These are phyloP conservation scores for Colletotrichum endophyticum DNA, from an alignment of 2,329 filamentous ascomycete genomes.

Conservation along the genomic window DNA sequence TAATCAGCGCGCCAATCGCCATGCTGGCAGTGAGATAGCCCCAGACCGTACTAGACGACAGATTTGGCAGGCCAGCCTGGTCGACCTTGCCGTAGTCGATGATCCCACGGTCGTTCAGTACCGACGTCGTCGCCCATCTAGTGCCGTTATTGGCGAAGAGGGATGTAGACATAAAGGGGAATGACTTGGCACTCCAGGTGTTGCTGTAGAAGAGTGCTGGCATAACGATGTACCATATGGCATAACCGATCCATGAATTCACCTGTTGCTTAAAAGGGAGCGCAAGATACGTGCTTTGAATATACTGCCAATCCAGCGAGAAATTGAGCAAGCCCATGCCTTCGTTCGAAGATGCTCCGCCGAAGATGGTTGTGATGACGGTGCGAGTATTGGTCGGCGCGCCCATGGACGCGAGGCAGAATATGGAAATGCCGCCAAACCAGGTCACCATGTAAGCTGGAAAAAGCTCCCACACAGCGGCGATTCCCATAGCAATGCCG, in stretches of 20 bases:
- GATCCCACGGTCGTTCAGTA: conserved; percentile 26
- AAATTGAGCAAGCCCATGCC: conserved; percentile 44
- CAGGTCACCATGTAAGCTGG: conserved; percentile 51
- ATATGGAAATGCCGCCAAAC: conserved; percentile 43
- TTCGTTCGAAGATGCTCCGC: conserved; percentile 43
- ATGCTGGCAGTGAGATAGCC: conserved; percentile 34
- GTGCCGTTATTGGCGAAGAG: conserved; percentile 32
- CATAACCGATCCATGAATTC: conserved; percentile 41
- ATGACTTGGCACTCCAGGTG: conserved; percentile 36
- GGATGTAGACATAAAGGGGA: conserved; percentile 35
- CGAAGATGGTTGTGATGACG: conserved; percentile 34
- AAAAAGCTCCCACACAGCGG: conserved; percentile 51
- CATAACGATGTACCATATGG: conserved; percentile 38
- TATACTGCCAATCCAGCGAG: conserved; percentile 51
- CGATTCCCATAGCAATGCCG: conserved; percentile 28
- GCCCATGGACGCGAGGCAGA: conserved; percentile 49
- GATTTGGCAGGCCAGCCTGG: conserved; percentile 26
- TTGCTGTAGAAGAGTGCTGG: conserved; percentile 45
- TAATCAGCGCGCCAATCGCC: conserved; percentile 25
- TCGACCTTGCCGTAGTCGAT: conserved; percentile 31
- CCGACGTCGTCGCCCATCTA: conserved; percentile 21
- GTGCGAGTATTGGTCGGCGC: conserved; percentile 28
- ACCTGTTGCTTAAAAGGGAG: conserved; percentile 40
- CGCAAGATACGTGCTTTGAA: conserved; percentile 38
- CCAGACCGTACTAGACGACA: conserved; percentile 32